Percentiles rank a stretch among this genome's conserved stretches.
Evolutionary conservation across 176 grass and related monocot genomes (phyloP).

Genomic region (Rhipidocladum racemiflorum): DNA sequence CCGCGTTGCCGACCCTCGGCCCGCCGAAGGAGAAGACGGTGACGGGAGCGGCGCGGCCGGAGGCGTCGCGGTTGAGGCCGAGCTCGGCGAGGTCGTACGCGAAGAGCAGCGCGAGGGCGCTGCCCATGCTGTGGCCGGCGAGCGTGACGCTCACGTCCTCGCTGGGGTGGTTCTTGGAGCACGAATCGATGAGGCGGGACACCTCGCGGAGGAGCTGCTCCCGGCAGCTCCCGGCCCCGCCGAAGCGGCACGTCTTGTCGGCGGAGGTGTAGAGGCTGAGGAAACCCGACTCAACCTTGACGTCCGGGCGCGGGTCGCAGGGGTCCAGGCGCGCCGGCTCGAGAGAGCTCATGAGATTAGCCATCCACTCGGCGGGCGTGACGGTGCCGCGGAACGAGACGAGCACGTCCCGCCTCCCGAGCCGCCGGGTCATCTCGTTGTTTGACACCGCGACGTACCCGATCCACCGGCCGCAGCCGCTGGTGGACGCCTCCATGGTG

Average conservation of each 20-base stretch:
- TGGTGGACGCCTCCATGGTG: constrained; percentile 35
- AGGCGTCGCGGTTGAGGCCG: constrained; percentile 39
- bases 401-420: constrained; percentile 67
- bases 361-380: constrained; percentile 62
- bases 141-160: constrained; percentile 70
- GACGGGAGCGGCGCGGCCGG: constrained; percentile 22
- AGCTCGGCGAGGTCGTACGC: constrained; percentile 80
- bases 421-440: constrained; percentile 44
- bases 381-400: constrained; percentile 83
- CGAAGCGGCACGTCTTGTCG: constrained; percentile 62
- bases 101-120: constrained; percentile 59
- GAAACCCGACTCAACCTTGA: constrained; percentile 83
- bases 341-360: constrained; percentile 89
- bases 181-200: constrained; percentile 35
- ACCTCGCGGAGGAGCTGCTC: constrained; percentile 85
- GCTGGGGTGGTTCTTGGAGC: not conserved
- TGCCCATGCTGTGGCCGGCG: constrained; percentile 90
- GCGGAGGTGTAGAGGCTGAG: constrained; percentile 85
- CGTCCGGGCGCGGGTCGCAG: constrained; percentile 46
- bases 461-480: constrained; percentile 57
- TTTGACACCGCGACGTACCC: constrained; percentile 63
- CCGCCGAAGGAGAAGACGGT: constrained; percentile 90
- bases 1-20: constrained; percentile 67
- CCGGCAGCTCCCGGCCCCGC: constrained; percentile 62
- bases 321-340: constrained; percentile 66